phyloP scores from a whole-genome alignment of 805 yeast genomes.

The Clavispora fructus region DNA sequence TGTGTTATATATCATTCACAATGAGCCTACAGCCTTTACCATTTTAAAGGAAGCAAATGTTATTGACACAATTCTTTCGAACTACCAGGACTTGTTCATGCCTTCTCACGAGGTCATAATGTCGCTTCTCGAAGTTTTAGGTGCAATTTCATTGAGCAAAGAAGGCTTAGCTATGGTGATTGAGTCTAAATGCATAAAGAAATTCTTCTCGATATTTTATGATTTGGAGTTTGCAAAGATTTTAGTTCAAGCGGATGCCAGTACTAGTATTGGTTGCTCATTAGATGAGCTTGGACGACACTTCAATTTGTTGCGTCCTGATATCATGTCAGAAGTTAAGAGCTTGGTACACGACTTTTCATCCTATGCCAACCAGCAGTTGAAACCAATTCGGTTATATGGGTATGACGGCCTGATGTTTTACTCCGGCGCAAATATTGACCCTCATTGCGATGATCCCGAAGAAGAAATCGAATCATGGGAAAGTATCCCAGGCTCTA shows the following conservation, averaged over 20 bases:
- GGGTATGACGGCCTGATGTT: constrained; percentile 22
- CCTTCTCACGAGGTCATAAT: constrained; percentile 55
- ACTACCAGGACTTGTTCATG: constrained; percentile 51
- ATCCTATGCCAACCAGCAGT: constrained; percentile 23
- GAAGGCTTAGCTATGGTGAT: constrained; percentile 63
- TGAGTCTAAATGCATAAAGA: constrained; percentile 29
- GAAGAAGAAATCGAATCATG: constrained; percentile 41
- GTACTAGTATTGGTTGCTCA: constrained; percentile 55
- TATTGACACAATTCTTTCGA: constrained; percentile 56
- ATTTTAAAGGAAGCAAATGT: constrained; percentile 75
- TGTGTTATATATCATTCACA: constrained; percentile 68
- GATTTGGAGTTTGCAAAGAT: constrained; percentile 47
- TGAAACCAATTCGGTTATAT: constrained; percentile 39
- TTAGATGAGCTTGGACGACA: constrained; percentile 82
- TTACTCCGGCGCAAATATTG: constrained; percentile 39
- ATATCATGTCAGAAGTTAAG: constrained; percentile 46
- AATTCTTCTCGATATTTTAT: constrained; percentile 48
- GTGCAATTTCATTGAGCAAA: constrained; percentile 75
- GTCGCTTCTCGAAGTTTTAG: constrained; percentile 62
- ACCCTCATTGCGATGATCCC: constrained; percentile 35
- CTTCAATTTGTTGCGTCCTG: constrained; percentile 65
- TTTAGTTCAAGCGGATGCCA: constrained; percentile 44
- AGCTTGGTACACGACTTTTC: constrained; percentile 44
- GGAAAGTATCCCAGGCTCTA: constrained; percentile 46
- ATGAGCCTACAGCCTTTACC: constrained; percentile 85